These are phyloP conservation scores for Zymoseptoria brevis DNA, from an alignment of 2,329 filamentous ascomycete genomes.

Conservation along the genomic window DNA sequence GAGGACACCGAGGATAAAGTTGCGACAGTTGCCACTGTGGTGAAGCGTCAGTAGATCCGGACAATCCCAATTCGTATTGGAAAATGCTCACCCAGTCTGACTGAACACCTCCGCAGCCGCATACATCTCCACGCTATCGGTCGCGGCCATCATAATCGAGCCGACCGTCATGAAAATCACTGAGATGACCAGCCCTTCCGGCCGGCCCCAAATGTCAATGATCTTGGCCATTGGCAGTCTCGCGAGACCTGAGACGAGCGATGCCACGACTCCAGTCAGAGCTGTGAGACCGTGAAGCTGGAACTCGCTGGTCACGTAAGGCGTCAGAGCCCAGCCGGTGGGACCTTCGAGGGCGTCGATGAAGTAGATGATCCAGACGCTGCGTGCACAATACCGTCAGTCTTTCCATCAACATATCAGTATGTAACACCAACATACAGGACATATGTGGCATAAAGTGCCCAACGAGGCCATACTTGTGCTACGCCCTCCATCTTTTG, in stretches of 20 bases:
- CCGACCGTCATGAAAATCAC: conserved; percentile 19
- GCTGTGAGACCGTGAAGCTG: conserved; percentile 29
- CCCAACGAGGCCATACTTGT: conserved; percentile 14
- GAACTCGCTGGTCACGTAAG: conserved; percentile 36
- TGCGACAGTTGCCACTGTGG: conserved; percentile 17
- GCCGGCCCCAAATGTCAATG: conserved; percentile 36
- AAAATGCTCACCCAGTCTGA: conserved; percentile 9
- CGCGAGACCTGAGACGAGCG: conserved; percentile 30
- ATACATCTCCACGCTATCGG: conserved; percentile 21
- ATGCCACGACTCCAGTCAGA: conserved; percentile 30
- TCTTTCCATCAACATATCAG: background rate
- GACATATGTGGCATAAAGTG: conserved; percentile 9
- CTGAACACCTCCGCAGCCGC: conserved; percentile 26
- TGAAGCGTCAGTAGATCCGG: too few species aligned
- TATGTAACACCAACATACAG: background rate
- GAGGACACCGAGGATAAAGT: conserved; percentile 24
- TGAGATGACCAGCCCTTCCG: conserved; percentile 33
- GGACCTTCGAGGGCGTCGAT: conserved; percentile 39
- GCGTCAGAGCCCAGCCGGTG: conserved; percentile 20
- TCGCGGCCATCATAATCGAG: conserved; percentile 25
- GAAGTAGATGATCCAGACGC: conserved; percentile 43
- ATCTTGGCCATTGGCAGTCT: conserved; percentile 34
- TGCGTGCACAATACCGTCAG: conserved; percentile 12
- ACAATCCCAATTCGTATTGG: too few species aligned
- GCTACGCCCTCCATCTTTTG: conserved; percentile 14